Evolutionary conservation across 768 basidiomycete genomes (phyloP).

Genomic region (Filobasidium wieringae): DNA sequence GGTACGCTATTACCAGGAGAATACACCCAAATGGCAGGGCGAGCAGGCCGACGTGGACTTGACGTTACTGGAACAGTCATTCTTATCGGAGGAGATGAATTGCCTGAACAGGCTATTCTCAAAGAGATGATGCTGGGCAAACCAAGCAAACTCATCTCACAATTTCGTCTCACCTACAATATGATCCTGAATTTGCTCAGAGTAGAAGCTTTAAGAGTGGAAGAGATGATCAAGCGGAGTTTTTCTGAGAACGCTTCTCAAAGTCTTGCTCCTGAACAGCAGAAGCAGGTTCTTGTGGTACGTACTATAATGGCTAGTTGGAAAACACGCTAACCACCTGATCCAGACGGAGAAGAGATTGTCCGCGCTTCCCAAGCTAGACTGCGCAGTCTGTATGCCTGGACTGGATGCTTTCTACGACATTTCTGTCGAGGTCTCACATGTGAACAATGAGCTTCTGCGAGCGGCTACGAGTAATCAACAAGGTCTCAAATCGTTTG

Average conservation of each 20-base stretch:
- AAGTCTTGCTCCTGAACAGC: slow-evolving; percentile 79
- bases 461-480: slow-evolving; percentile 50
- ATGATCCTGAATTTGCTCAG: slow-evolving; percentile 96
- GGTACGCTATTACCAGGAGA: slow-evolving; percentile 43
- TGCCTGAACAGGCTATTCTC: slow-evolving; percentile 75
- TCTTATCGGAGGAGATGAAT: slow-evolving; percentile 60
- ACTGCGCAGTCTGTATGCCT: slow-evolving; percentile 54
- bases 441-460: slow-evolving; percentile 54
- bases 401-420: slow-evolving; percentile 74
- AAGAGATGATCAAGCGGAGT: slow-evolving; percentile 98
- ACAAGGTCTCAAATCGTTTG: slow-evolving; percentile 57
- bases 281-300: slow-evolving; percentile 74
- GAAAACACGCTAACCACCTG: too few relatives aligned
- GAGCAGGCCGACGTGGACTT: slow-evolving; percentile 88
- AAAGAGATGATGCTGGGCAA: slow-evolving; percentile 87
- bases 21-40: slow-evolving; percentile 98
- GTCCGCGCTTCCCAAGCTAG: slow-evolving; percentile 51
- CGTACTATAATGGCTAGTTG: slow-evolving; percentile 24
- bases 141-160: slow-evolving; percentile 82
- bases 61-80: slow-evolving; percentile 94
- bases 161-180: slow-evolving; percentile 95
- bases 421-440: slow-evolving; percentile 50
- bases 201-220: slow-evolving; percentile 87
- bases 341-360: slow-evolving; percentile 60
- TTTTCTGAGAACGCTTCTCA: slow-evolving; percentile 98